phyloP scores from a whole-genome alignment of 805 yeast genomes.

The Pichia sporocuriosa region DNA sequence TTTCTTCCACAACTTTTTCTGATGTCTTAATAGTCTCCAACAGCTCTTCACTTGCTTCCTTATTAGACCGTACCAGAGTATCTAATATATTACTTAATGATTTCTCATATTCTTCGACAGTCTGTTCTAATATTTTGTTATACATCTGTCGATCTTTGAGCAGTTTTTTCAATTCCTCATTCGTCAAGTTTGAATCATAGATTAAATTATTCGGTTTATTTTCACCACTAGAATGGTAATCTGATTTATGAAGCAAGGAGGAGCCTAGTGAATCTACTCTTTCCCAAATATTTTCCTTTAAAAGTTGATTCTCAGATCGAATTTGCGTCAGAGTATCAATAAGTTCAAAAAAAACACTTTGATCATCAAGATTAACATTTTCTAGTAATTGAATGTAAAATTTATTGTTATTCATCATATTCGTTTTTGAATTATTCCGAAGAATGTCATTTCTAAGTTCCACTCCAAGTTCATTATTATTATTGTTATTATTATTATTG shows the following conservation, averaged over 20 bases:
- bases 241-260: not conserved
- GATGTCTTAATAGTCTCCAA: not conserved
- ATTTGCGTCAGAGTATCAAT: slow-evolving; percentile 20
- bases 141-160: slow-evolving; percentile 1
- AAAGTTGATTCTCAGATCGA: slow-evolving; percentile 16
- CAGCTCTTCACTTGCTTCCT: not conserved
- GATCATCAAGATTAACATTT: slow-evolving; percentile 17
- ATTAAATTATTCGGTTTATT: slow-evolving; percentile 1
- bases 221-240: not conserved
- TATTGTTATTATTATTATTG: not conserved
- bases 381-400: slow-evolving; percentile 7
- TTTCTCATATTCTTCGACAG: slow-evolving; percentile 1
- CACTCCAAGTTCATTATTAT: too few relatives aligned
- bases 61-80: slow-evolving; percentile 1
- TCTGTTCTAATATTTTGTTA: not conserved
- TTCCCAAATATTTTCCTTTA: slow-evolving; percentile 25
- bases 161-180: not conserved
- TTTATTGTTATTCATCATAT: not conserved
- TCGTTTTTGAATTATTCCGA: too few relatives aligned
- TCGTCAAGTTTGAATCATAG: slow-evolving; percentile 1
- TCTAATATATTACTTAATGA: not conserved
- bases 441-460: too few relatives aligned
- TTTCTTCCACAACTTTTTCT: not conserved
- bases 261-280: slow-evolving; percentile 12
- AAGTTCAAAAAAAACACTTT: slow-evolving; percentile 15